These are phyloP conservation scores for Gynostemma pentaphyllum DNA, from an alignment of 306 rosid genomes.

Conservation along the genomic window DNA sequence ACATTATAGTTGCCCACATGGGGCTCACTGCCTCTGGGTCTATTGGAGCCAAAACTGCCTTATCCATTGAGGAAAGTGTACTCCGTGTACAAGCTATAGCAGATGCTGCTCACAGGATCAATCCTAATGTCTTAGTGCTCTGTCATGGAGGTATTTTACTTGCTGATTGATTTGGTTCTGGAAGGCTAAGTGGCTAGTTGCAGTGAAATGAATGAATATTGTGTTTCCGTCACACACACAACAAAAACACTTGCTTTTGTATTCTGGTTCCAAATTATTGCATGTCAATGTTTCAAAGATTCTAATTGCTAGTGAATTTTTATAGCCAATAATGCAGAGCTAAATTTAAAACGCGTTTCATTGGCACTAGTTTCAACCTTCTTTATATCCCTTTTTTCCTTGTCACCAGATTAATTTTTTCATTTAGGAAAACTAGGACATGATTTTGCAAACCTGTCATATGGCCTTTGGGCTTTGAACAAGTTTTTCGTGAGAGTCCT, in stretches of 20 bases:
- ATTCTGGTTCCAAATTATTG: too few species aligned
- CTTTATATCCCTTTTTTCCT: too few species aligned
- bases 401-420: too few species aligned
- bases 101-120: slow-evolving; percentile 67
- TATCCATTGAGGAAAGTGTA: slow-evolving; percentile 74
- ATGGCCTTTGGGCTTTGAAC: too few species aligned
- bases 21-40: slow-evolving; percentile 91
- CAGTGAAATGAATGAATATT: background rate
- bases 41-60: slow-evolving; percentile 74
- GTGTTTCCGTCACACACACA: background rate
- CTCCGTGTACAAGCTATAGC: slow-evolving; percentile 70
- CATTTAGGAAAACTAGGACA: too few species aligned
- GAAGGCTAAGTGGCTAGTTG: background rate
- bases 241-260: background rate
- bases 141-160: slow-evolving; percentile 73
- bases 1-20: slow-evolving; percentile 87
- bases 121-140: slow-evolving; percentile 56
- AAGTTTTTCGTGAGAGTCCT: too few species aligned
- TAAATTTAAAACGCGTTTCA: too few species aligned
- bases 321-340: too few species aligned
- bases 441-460: too few species aligned
- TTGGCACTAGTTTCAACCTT: too few species aligned
- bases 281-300: too few species aligned
- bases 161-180: background rate
- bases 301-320: too few species aligned